phyloP scores from a whole-genome alignment of 805 yeast genomes.

The Metschnikowia baotianmanensis region DNA sequence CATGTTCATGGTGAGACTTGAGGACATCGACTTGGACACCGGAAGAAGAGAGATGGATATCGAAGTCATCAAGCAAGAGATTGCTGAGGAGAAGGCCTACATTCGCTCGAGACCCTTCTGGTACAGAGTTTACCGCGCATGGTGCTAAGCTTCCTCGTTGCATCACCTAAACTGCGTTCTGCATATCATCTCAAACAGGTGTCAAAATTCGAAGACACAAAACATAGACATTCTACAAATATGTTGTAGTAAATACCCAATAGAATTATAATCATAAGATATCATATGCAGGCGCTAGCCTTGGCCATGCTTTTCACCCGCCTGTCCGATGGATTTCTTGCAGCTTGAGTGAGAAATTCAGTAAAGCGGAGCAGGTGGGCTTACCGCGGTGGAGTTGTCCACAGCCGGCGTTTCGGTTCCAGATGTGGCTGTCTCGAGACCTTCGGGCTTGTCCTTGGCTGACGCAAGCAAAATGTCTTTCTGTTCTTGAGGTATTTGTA shows the following conservation, averaged over 20 bases:
- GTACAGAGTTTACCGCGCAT: slow-evolving; percentile 26
- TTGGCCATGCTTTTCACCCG: too few relatives aligned
- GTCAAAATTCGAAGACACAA: too few relatives aligned
- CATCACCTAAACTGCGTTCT: too few relatives aligned
- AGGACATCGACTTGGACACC: slow-evolving; percentile 58
- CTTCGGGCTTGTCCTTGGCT: slow-evolving; percentile 14
- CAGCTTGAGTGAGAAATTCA: too few relatives aligned
- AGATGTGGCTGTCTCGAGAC: slow-evolving; percentile 3
- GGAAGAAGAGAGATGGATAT: slow-evolving; percentile 48
- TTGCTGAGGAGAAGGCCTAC: slow-evolving; percentile 32
- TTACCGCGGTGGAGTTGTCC: slow-evolving; percentile 6
- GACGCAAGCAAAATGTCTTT: slow-evolving; percentile 21
- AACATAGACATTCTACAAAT: too few relatives aligned
- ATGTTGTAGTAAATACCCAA: too few relatives aligned
- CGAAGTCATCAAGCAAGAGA: slow-evolving; percentile 36
- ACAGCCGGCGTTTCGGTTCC: slow-evolving; percentile 8
- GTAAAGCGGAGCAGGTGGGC: slow-evolving; percentile 1
- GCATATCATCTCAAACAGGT: too few relatives aligned
- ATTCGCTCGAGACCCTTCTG: slow-evolving; percentile 26
- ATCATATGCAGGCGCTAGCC: too few relatives aligned
- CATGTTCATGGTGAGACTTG: slow-evolving; percentile 36
- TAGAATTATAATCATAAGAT: too few relatives aligned
- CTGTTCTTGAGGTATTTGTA: slow-evolving; percentile 20
- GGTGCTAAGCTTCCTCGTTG: too few relatives aligned
- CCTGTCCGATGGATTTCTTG: background rate